These are phyloP conservation scores for Trametes meyenii DNA, from an alignment of 768 basidiomycete species.

Conservation along the genomic window DNA sequence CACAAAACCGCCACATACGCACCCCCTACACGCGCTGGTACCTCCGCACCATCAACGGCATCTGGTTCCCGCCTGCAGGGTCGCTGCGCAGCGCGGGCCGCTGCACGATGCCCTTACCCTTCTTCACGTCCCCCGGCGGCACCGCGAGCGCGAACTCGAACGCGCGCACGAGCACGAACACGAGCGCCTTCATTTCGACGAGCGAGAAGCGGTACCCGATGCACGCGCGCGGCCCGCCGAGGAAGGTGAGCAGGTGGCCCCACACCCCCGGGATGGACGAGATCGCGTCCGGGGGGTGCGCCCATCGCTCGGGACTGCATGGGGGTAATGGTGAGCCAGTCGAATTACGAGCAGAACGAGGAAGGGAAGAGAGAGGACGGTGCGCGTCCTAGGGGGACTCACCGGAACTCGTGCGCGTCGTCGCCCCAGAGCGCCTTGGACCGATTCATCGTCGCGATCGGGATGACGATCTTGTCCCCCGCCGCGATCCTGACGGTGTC, in stretches of 20 bases:
- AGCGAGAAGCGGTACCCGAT: slow-evolving; percentile 70
- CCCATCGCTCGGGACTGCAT: slow-evolving; percentile 67
- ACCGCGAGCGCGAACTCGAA: slow-evolving; percentile 38
- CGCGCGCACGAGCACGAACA: slow-evolving; percentile 36
- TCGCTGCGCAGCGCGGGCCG: slow-evolving; percentile 28
- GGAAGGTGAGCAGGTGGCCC: slow-evolving; percentile 61
- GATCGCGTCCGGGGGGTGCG: slow-evolving; percentile 45
- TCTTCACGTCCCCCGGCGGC: slow-evolving; percentile 27
- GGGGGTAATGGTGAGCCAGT: not conserved
- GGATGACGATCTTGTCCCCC: slow-evolving; percentile 44
- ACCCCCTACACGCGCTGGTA: slow-evolving; percentile 6
- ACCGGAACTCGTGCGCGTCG: slow-evolving; percentile 62
- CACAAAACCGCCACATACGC: not conserved
- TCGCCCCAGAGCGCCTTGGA: slow-evolving; percentile 59
- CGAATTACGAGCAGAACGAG: not conserved
- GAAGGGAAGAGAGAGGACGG: too few relatives aligned
- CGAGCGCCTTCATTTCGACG: slow-evolving; percentile 46
- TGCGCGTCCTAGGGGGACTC: too few relatives aligned
- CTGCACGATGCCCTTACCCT: slow-evolving; percentile 26
- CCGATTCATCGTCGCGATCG: slow-evolving; percentile 55
- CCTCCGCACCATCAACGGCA: slow-evolving; percentile 31
- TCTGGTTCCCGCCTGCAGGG: slow-evolving; percentile 18
- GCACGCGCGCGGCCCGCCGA: slow-evolving; percentile 65
- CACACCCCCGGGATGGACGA: slow-evolving; percentile 59
- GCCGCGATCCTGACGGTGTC: slow-evolving; percentile 28